phyloP scores from a whole-genome alignment of 768 basidiomycete species.

The Suillus americanus region DNA sequence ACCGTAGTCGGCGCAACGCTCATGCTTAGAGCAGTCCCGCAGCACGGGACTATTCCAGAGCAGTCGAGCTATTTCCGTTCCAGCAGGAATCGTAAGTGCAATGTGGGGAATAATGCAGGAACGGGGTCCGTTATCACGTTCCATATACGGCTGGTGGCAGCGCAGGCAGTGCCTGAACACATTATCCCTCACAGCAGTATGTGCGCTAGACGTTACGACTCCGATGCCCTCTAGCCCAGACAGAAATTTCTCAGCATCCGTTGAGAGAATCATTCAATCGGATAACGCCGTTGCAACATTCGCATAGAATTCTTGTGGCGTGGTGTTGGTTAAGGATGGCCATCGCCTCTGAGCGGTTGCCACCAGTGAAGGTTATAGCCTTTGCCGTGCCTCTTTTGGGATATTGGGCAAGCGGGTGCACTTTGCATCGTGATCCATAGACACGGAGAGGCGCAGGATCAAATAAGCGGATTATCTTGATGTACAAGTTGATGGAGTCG shows the following conservation, averaged over 20 bases:
- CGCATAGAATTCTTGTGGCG: conserved; percentile 17
- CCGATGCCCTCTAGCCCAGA: conserved; percentile 13
- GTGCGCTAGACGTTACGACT: conserved; percentile 8
- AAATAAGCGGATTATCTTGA: conserved; percentile 15
- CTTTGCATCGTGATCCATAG: conserved; percentile 17
- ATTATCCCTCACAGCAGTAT: conserved; percentile 10
- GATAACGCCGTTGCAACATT: conserved; percentile 7
- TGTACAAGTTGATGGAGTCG: not conserved
- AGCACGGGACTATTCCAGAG: not conserved
- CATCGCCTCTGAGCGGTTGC: conserved; percentile 13
- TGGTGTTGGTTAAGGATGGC: conserved; percentile 15
- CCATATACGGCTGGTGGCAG: conserved; percentile 22
- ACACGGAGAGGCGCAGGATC: conserved; percentile 12
- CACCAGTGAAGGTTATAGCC: conserved; percentile 5
- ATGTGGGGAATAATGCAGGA: conserved; percentile 15
- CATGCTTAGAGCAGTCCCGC: not conserved
- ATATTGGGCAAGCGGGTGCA: conserved; percentile 23
- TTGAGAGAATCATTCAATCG: conserved; percentile 6
- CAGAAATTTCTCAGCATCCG: conserved; percentile 16
- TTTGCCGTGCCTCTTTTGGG: conserved; percentile 6
- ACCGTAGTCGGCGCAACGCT: not conserved
- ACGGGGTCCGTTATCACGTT: conserved; percentile 19
- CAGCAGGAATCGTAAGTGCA: not conserved
- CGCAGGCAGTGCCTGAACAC: conserved; percentile 22
- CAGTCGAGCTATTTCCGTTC: not conserved